These are phyloP conservation scores for Suillus bovinus DNA, from an alignment of 768 basidiomycete genomes.

Conservation along the genomic window DNA sequence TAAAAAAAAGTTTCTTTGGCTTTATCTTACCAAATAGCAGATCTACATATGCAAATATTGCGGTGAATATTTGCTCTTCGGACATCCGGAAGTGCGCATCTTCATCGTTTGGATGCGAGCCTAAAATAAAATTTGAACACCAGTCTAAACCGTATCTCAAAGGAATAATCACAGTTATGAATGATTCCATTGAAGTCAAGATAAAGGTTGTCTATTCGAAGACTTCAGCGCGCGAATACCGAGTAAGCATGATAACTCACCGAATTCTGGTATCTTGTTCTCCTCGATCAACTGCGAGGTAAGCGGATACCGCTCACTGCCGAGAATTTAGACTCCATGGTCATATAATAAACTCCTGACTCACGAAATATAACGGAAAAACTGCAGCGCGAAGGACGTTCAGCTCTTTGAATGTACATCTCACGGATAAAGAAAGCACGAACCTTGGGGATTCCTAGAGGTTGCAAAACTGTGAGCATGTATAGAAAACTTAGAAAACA, in stretches of 20 bases:
- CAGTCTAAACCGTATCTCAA: background rate
- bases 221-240: slow-evolving; percentile 15
- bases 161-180: slow-evolving; percentile 59
- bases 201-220: slow-evolving; percentile 75
- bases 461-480: slow-evolving; percentile 8
- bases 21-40: slow-evolving; percentile 96
- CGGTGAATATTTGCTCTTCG: slow-evolving; percentile 96
- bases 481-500: too few species aligned
- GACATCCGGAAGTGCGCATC: slow-evolving; percentile 95
- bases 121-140: slow-evolving; percentile 25
- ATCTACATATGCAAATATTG: slow-evolving; percentile 96
- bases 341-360: slow-evolving; percentile 25
- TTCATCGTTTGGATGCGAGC: slow-evolving; percentile 96
- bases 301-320: slow-evolving; percentile 93
- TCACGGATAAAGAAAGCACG: slow-evolving; percentile 16
- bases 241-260: slow-evolving; percentile 39
- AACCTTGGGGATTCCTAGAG: slow-evolving; percentile 67
- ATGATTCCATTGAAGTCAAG: slow-evolving; percentile 95
- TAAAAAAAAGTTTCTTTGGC: slow-evolving; percentile 96
- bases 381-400: slow-evolving; percentile 46
- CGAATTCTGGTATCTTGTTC: slow-evolving; percentile 99
- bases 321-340: slow-evolving; percentile 15
- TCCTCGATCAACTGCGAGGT: slow-evolving; percentile 98
- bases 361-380: slow-evolving; percentile 95
- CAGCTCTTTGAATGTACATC: slow-evolving; percentile 9